A percentile compares a stretch with the other conserved stretches of the same genome.
Conservation (phyloP, 2,329 filamentous ascomycete genomes). For the Pyrenochaeta sp. region DNA sequence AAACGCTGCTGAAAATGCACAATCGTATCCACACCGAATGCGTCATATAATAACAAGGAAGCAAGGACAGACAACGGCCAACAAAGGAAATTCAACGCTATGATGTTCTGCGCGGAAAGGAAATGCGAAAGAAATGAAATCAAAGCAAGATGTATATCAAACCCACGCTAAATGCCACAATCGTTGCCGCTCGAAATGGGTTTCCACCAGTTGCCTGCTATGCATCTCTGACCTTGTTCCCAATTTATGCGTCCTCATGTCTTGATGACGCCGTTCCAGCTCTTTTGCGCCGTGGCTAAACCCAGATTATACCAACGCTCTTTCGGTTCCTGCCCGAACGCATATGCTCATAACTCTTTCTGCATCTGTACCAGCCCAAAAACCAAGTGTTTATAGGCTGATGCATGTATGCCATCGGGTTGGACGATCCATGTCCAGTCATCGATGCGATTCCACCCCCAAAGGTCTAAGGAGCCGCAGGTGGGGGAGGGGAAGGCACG, state of each 20-base stretch:
- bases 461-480: conserved; percentile 18
- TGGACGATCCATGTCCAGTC: neutral
- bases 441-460: neutral
- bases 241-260: conserved; percentile 16
- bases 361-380: conserved; percentile 3
- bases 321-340: conserved; percentile 42
- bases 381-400: conserved; percentile 1
- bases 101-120: conserved; percentile 32
- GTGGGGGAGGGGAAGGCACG: conserved; percentile 29
- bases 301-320: conserved; percentile 24
- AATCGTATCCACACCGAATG: conserved; percentile 29
- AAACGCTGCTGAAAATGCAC: conserved; percentile 33
- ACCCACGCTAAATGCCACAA: conserved; percentile 52
- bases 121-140: conserved; percentile 31
- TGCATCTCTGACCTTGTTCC: conserved; percentile 22
- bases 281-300: conserved; percentile 15
- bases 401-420: conserved; percentile 17
- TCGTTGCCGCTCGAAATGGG: conserved; percentile 39
- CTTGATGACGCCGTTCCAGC: conserved; percentile 4
- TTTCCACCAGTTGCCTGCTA: conserved; percentile 21
- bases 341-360: conserved; percentile 8
- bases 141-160: conserved; percentile 28
- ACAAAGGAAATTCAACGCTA: conserved; percentile 35
- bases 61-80: conserved; percentile 25
- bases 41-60: conserved; percentile 34